A percentile compares a stretch with the other conserved stretches of the same genome.
phyloP scores from a whole-genome alignment of 2,329 filamentous ascomycete species.

The Aspergillus latus region DNA sequence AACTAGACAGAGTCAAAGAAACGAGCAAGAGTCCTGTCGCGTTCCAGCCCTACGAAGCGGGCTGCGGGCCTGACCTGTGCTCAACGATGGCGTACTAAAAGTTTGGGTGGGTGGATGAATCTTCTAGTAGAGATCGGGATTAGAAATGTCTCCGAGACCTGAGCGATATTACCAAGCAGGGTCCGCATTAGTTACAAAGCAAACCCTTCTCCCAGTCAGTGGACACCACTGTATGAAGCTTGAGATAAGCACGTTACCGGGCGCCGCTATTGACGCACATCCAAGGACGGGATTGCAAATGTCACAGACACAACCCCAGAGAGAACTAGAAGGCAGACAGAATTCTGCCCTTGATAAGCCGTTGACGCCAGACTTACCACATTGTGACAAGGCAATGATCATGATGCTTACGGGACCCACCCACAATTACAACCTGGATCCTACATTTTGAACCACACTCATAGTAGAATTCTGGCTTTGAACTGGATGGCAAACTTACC shows the following conservation, averaged over 20 bases:
- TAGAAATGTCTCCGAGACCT: not conserved
- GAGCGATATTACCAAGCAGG: not conserved
- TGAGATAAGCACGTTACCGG: too few relatives aligned
- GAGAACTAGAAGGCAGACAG: not conserved
- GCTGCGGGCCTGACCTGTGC: not conserved
- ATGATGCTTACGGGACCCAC: not conserved
- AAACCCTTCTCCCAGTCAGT: too few relatives aligned
- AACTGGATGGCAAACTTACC: not conserved
- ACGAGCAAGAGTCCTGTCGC: not conserved
- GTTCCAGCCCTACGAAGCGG: constrained; percentile 1
- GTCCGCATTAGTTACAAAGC: too few relatives aligned
- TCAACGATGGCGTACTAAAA: not conserved
- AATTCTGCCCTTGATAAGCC: not conserved
- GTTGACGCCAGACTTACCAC: constrained; percentile 7
- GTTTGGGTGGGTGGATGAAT: too few relatives aligned
- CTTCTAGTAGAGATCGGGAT: not conserved
- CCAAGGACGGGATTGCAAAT: too few relatives aligned
- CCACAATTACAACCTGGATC: not conserved
- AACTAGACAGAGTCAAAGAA: not conserved
- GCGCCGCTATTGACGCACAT: too few relatives aligned
- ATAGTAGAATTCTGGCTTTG: not conserved
- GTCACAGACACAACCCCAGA: not conserved
- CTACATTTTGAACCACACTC: not conserved
- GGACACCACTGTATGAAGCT: too few relatives aligned
- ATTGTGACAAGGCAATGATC: not conserved